Evolutionary conservation across 2,329 filamentous ascomycete species (phyloP), one percentile per base, ranked within the genome.

Genomic region (Xylariomycetidae sp.): DNA sequence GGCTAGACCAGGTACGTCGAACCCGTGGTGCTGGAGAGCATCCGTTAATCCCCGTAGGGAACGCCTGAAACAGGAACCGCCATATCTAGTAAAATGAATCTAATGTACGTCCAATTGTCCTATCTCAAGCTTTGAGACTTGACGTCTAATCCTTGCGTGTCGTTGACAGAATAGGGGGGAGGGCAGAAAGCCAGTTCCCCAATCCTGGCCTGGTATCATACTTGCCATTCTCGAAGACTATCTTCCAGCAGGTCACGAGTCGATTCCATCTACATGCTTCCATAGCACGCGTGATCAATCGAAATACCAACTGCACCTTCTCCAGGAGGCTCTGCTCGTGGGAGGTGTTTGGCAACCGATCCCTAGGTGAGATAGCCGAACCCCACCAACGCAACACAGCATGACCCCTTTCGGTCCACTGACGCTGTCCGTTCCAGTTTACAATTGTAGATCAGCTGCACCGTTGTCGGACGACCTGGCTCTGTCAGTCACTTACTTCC

Each of bases 401-500:
- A 31, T 16, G 14, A 22, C 16, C 5, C 13, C 9, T 9, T 13
- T 13, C 17, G 12, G 29, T 13, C 9, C 13, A 20, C 30, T 39
- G 10, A 39, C n/a, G n/a, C 2, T 13, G 5, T n/a, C 19, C 7
- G 20, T 19, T 9, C 6, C 8, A 39, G 39, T 39, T n/a, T 42
- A 39, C 14, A 39, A 39, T 14, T 39, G 36, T 7, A 34, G 33
- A 25, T 39, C 36, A 10, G 12, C 27, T 2, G 37, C 36, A 19
- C 19, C 36, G 18, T 39, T 28, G 33, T 15, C 30, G 27, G 26
- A 29, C 12, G 48, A 49, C 25, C 6, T 49, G 6, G 43, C 41
- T 5, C 17, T 50, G 8, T 48, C 44, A 4, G 32, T 46, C 8
- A 48, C 46, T 8, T 50, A 42, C 16, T 12, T 26, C 3, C 46